Conservation (phyloP, 1,284 basidiomycete species). For the Bondarzewia mesenterica region DNA sequence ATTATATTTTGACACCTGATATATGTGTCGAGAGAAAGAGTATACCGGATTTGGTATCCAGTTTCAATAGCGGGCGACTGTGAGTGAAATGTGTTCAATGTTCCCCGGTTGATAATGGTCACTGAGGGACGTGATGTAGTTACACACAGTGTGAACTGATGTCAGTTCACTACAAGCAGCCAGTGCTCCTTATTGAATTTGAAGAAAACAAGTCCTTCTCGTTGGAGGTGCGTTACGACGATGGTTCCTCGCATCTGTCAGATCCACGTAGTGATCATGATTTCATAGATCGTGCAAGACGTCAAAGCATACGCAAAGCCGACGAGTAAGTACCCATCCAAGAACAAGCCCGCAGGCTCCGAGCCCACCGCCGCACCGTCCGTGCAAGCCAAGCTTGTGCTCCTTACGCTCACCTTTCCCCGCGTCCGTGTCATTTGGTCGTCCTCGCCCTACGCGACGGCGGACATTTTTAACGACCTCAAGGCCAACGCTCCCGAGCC, state of each 20-base stretch:
- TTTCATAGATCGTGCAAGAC: constrained; percentile 28
- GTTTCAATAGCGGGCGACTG: constrained; percentile 91
- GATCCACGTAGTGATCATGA: neutral
- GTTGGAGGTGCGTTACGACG: constrained; percentile 58
- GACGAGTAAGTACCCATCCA: constrained; percentile 43
- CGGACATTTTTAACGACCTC: constrained; percentile 90
- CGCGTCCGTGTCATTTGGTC: constrained; percentile 95
- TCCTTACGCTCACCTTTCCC: constrained; percentile 87
- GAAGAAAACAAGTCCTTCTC: constrained; percentile 96
- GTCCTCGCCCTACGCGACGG: constrained; percentile 87
- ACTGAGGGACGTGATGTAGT: constrained; percentile 31
- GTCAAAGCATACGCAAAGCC: constrained; percentile 56
- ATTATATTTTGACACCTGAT: constrained; percentile 93
- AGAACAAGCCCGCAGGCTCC: constrained; percentile 34
- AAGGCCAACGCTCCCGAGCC: constrained; percentile 85
- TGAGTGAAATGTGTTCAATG: constrained; percentile 33
- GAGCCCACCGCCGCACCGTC: constrained; percentile 34
- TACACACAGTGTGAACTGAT: constrained; percentile 97
- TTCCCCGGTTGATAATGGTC: neutral
- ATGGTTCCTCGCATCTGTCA: neutral
- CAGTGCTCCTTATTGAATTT: constrained; percentile 95
- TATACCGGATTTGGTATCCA: constrained; percentile 82
- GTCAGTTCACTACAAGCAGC: constrained; percentile 93
- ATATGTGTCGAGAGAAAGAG: constrained; percentile 97
- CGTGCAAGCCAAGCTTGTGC: constrained; percentile 85